Percentiles rank a stretch among this genome's conserved stretches.
Conservation (phyloP, 2,329 filamentous ascomycete genomes). For the Colletotrichum sp. region DNA sequence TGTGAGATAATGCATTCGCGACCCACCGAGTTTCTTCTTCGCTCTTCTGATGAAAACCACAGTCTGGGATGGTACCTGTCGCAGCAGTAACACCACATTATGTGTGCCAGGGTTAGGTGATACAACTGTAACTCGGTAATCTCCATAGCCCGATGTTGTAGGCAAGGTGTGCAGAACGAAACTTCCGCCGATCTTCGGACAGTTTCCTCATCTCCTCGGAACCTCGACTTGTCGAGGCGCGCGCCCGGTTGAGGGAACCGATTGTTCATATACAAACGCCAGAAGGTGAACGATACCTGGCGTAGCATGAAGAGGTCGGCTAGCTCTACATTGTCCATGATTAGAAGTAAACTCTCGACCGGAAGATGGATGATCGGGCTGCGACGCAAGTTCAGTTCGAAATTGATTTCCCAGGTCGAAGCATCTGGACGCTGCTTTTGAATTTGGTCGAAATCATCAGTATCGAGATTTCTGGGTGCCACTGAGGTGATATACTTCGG, state of each 20-base stretch:
- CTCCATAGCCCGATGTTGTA: not conserved
- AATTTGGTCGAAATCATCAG: not conserved
- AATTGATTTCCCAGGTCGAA: not conserved
- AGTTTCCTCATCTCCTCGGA: not conserved
- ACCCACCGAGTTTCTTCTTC: not conserved
- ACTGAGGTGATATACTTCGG: rapidly evolving
- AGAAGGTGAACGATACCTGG: not conserved
- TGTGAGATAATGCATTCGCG: not conserved
- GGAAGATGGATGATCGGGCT: not conserved
- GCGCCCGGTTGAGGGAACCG: not conserved
- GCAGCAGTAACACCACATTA: not conserved
- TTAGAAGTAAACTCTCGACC: not conserved
- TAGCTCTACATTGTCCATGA: not conserved
- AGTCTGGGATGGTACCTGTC: not conserved
- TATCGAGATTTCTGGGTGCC: rapidly evolving
- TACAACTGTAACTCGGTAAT: not conserved
- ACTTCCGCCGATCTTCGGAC: not conserved
- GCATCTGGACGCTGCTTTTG: not conserved
- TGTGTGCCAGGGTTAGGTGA: not conserved
- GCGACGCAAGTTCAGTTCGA: not conserved
- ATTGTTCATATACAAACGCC: not conserved
- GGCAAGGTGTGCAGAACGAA: not conserved
- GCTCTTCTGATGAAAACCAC: not conserved
- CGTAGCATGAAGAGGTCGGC: not conserved
- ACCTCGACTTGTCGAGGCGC: not conserved